Evolutionary conservation across 345 rosid genomes (phyloP).

Genomic region (Eutrema yunnanense): DNA sequence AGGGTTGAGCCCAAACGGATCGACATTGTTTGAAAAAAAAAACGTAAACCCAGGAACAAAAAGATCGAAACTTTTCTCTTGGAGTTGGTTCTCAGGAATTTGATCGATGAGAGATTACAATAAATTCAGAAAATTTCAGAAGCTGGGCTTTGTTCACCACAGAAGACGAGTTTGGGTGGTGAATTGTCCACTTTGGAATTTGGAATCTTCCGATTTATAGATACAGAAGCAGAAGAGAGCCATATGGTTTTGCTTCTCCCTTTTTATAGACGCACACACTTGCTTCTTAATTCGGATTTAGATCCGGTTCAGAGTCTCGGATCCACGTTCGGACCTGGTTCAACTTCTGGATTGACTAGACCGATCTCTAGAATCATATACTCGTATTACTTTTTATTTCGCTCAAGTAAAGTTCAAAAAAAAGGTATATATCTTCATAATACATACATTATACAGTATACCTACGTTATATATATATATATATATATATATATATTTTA

Average conservation of each 20-base stretch:
- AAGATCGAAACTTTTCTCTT: neutral
- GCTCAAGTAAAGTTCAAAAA: neutral
- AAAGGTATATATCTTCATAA: neutral
- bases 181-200: conserved; percentile 1
- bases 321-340: neutral
- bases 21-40: conserved; percentile 4
- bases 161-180: neutral
- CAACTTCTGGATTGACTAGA: neutral
- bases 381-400: neutral
- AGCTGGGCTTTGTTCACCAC: conserved; percentile 21
- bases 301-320: neutral
- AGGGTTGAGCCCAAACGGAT: conserved; percentile 24
- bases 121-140: neutral
- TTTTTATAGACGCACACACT: conserved; percentile 10
- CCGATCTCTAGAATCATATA: neutral
- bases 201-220: conserved; percentile 20
- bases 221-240: neutral
- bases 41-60: neutral
- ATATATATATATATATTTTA: too few species aligned
- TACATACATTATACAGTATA: too few species aligned
- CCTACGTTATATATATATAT: too few species aligned
- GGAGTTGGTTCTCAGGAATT: neutral
- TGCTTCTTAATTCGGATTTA: neutral
- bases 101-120: neutral
- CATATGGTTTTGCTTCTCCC: neutral